Evolutionary conservation across 2,329 filamentous ascomycete species (phyloP).

Genomic region (Talaromyces sp.): DNA sequence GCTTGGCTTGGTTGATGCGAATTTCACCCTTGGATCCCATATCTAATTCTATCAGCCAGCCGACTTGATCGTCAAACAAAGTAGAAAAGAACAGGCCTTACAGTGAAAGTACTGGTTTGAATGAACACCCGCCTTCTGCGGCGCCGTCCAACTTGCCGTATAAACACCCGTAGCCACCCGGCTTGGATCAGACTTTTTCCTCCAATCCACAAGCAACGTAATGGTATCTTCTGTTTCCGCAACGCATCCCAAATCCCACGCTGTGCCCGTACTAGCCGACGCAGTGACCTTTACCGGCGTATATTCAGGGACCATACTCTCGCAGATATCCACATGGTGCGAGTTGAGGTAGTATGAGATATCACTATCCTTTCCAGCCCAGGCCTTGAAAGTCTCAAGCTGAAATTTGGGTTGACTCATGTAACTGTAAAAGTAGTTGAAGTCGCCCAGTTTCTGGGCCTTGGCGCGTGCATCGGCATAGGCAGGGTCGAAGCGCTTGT

Average conservation of each 20-base stretch:
- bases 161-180: constrained; percentile 84
- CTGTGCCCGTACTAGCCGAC: constrained; percentile 74
- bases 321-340: constrained; percentile 89
- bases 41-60: constrained; percentile 42
- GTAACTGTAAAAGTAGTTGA: constrained; percentile 98
- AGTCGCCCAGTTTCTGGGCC: constrained; percentile 76
- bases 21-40: constrained; percentile 81
- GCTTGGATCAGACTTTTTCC: constrained; percentile 63
- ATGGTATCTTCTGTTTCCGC: constrained; percentile 88
- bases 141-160: constrained; percentile 91
- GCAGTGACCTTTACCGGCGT: constrained; percentile 75
- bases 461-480: constrained; percentile 83
- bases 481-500: constrained; percentile 92
- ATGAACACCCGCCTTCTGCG: constrained; percentile 89
- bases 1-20: constrained; percentile 86
- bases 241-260: constrained; percentile 73
- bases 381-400: constrained; percentile 90
- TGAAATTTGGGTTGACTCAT: constrained; percentile 92
- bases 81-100: constrained; percentile 24
- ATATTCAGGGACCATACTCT: constrained; percentile 84
- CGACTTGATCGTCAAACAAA: neutral
- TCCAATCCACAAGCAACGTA: constrained; percentile 84
- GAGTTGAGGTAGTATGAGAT: constrained; percentile 96
- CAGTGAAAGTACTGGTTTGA: constrained; percentile 96
- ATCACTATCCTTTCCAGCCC: constrained; percentile 87